Conservation (phyloP, 768 basidiomycete genomes). For the Lactifluus hygrophoroides region DNA sequence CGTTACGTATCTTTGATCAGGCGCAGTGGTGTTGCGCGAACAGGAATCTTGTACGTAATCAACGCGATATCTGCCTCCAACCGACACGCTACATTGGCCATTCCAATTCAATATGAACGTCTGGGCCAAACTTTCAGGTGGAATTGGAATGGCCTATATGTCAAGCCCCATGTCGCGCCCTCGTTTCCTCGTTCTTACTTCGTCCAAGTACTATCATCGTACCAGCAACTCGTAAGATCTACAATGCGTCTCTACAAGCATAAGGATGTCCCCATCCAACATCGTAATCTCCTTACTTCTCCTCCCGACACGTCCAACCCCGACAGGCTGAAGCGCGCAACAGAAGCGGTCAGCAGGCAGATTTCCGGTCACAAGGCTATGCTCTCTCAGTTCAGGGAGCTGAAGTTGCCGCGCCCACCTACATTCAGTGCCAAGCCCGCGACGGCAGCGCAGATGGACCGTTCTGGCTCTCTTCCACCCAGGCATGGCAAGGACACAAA, state of each 20-base stretch:
- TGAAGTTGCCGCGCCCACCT: slow-evolving; percentile 1
- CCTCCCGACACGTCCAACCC: not conserved
- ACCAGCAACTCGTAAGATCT: slow-evolving; percentile 11
- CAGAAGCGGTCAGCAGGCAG: slow-evolving; percentile 11
- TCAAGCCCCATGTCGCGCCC: not conserved
- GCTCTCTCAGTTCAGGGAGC: slow-evolving; percentile 10
- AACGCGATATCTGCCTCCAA: too few relatives aligned
- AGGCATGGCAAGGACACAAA: slow-evolving; percentile 1
- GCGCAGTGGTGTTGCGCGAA: too few relatives aligned
- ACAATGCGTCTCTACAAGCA: slow-evolving; percentile 15
- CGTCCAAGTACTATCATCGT: slow-evolving; percentile 8
- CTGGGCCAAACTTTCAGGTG: not conserved
- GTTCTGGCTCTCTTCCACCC: not conserved
- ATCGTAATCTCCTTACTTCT: not conserved
- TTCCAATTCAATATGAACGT: not conserved
- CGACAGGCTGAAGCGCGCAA: slow-evolving; percentile 2
- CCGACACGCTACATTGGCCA: too few relatives aligned
- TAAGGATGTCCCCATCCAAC: not conserved
- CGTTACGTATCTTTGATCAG: too few relatives aligned
- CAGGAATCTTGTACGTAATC: too few relatives aligned
- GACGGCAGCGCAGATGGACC: not conserved
- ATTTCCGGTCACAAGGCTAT: slow-evolving; percentile 9
- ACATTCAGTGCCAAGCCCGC: not conserved
- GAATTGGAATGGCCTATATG: not conserved
- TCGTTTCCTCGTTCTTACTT: slow-evolving; percentile 2